Conservation (phyloP, 495 filamentous ascomycete species). For the Lepraria neglecta region DNA sequence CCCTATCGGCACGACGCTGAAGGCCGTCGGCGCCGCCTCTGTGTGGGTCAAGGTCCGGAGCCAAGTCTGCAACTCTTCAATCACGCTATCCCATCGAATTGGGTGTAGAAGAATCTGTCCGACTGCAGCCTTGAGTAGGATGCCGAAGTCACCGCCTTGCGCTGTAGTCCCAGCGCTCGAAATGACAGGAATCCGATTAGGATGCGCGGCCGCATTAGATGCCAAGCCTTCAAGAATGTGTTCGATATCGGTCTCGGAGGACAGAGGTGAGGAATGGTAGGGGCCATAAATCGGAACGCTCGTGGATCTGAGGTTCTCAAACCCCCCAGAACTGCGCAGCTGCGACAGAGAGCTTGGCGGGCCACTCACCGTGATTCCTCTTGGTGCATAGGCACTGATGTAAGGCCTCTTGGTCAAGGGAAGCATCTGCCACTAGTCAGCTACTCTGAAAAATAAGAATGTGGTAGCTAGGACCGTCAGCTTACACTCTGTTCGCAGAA, state of each 20-base stretch:
- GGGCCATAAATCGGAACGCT: background rate
- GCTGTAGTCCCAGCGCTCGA: constrained; percentile 42
- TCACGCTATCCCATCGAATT: constrained; percentile 52
- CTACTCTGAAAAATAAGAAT: background rate
- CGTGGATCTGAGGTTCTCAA: background rate
- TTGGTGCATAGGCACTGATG: constrained; percentile 28
- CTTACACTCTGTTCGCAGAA: constrained; percentile 22
- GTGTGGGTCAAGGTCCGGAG: background rate
- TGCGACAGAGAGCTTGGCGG: constrained; percentile 25
- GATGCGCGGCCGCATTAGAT: constrained; percentile 1
- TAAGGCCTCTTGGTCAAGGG: constrained; percentile 26
- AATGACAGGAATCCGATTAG: constrained; percentile 17
- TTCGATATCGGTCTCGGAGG: background rate
- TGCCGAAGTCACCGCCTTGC: constrained; percentile 40
- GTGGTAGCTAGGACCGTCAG: background rate
- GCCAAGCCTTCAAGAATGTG: background rate
- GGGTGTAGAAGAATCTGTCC: constrained; percentile 54
- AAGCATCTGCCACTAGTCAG: constrained; percentile 12
- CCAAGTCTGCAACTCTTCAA: constrained; percentile 36
- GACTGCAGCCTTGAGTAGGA: constrained; percentile 46
- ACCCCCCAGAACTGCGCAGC: constrained; percentile 2
- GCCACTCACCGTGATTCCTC: constrained; percentile 27
- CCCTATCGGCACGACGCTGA: constrained; percentile 20
- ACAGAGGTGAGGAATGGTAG: background rate
- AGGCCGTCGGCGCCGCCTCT: background rate